phyloP scores from a whole-genome alignment of 2,329 filamentous ascomycete genomes.

The Colletotrichum shisoi region DNA sequence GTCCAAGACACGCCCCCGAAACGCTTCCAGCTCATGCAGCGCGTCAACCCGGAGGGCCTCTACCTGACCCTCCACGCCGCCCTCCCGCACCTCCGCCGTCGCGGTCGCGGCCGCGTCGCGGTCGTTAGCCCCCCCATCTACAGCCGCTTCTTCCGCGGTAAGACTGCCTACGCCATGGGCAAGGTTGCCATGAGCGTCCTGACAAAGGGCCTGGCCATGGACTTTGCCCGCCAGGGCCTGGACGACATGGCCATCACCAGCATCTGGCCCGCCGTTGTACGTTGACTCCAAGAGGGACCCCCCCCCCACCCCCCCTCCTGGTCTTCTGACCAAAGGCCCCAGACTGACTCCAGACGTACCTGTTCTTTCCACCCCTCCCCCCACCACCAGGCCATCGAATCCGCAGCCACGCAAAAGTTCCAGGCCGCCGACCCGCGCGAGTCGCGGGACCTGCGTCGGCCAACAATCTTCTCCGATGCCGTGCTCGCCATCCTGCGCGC shows the following conservation, averaged over 20 bases:
- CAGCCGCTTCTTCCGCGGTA: constrained; percentile 82
- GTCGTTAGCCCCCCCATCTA: constrained; percentile 88
- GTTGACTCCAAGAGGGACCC: constrained; percentile 44
- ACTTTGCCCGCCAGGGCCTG: constrained; percentile 72
- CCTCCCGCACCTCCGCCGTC: constrained; percentile 68
- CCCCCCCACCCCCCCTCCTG: background rate
- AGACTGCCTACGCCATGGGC: constrained; percentile 81
- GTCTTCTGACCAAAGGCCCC: background rate
- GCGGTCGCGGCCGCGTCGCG: constrained; percentile 70
- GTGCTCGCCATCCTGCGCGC: constrained; percentile 74
- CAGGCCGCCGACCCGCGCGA: constrained; percentile 56
- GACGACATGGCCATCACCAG: constrained; percentile 78
- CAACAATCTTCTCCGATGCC: constrained; percentile 81
- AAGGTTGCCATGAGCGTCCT: constrained; percentile 85
- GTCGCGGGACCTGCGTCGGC: constrained; percentile 68
- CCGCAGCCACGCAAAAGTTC: constrained; percentile 71
- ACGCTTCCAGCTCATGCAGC: constrained; percentile 78
- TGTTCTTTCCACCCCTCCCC: no score
- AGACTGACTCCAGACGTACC: background rate
- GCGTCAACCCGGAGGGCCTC: constrained; percentile 76
- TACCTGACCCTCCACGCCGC: constrained; percentile 75
- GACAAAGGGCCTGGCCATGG: constrained; percentile 83
- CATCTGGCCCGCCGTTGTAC: constrained; percentile 80
- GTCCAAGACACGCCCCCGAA: constrained; percentile 76
- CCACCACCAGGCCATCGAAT: constrained; percentile 69